phyloP scores from a whole-genome alignment of 2,329 filamentous ascomycete genomes.

The Sporothrix variecibatus region DNA sequence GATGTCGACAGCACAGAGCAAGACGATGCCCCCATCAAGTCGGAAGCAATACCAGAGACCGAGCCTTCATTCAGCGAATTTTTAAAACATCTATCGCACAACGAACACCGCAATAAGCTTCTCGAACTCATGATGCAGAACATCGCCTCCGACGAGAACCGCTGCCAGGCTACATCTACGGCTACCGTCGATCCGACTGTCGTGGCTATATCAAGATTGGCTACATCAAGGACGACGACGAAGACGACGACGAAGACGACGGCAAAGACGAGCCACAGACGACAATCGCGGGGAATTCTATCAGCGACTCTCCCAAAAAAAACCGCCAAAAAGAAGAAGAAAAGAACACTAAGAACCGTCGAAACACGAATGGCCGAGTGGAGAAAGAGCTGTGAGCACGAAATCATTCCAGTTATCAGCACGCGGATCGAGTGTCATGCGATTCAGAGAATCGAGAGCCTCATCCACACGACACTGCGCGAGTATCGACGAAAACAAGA shows the following conservation, averaged over 20 bases:
- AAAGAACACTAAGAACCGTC: not conserved
- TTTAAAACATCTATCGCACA: not conserved
- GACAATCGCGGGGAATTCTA: not conserved
- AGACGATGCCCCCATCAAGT: too few relatives aligned
- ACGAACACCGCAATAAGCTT: not conserved
- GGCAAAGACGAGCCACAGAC: not conserved
- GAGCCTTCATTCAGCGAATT: not conserved
- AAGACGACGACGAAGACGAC: not conserved
- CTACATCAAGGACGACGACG: not conserved
- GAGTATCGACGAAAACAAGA: not conserved
- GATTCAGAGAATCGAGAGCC: not conserved
- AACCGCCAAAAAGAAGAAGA: not conserved
- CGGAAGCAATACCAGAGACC: not conserved
- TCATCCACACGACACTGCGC: conserved; percentile 9
- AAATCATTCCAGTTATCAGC: not conserved
- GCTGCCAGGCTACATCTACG: not conserved
- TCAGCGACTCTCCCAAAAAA: not conserved
- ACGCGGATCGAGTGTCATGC: not conserved
- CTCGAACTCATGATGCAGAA: not conserved
- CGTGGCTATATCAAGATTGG: not conserved
- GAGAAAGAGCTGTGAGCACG: not conserved
- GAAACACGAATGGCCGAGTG: not conserved
- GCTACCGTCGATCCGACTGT: not conserved
- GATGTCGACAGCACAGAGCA: too few relatives aligned
- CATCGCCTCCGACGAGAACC: not conserved